These are phyloP conservation scores for Trypanosoma rangeli DNA, from an alignment of 208 protist species.

Conservation along the genomic window DNA sequence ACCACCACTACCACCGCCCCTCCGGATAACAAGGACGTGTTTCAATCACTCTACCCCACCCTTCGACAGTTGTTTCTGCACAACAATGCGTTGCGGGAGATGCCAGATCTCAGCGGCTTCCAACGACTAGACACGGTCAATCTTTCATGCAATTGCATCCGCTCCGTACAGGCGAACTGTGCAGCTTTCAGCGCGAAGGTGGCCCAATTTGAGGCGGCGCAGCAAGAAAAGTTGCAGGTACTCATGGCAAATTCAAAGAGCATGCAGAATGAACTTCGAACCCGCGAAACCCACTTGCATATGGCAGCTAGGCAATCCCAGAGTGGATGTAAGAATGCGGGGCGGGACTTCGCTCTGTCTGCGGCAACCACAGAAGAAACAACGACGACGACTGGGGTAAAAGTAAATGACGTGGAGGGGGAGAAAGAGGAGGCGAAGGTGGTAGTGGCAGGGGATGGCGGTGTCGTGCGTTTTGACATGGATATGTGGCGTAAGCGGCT, in stretches of 20 bases:
- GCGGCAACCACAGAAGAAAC: neutral
- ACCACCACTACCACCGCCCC: conserved; percentile 11
- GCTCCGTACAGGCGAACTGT: conserved; percentile 55
- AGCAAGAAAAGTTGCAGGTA: conserved; percentile 11
- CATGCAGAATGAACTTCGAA: conserved; percentile 28
- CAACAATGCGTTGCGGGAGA: conserved; percentile 87
- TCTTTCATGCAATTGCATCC: conserved; percentile 89
- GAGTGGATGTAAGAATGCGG: neutral
- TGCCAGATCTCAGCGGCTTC: conserved; percentile 88
- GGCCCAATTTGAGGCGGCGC: conserved; percentile 15
- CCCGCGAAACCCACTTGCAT: no score
- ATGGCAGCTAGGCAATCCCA: neutral
- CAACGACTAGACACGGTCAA: conserved; percentile 88
- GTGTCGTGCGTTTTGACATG: conserved; percentile 17
- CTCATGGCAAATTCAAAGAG: conserved; percentile 42
- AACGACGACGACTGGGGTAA: neutral
- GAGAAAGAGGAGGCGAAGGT: neutral
- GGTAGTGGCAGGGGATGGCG: neutral
- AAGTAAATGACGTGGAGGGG: neutral
- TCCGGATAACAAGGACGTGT: conserved; percentile 55
- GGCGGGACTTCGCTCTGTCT: neutral
- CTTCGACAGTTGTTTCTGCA: conserved; percentile 93
- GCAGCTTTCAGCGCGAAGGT: conserved; percentile 29
- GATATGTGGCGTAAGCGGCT: conserved; percentile 32
- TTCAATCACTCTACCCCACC: conserved; percentile 80